Evolutionary conservation across 805 yeast genomes (phyloP), one percentile per base, ranked within the genome.

Genomic region (Nakazawaea laoshanensis): DNA sequence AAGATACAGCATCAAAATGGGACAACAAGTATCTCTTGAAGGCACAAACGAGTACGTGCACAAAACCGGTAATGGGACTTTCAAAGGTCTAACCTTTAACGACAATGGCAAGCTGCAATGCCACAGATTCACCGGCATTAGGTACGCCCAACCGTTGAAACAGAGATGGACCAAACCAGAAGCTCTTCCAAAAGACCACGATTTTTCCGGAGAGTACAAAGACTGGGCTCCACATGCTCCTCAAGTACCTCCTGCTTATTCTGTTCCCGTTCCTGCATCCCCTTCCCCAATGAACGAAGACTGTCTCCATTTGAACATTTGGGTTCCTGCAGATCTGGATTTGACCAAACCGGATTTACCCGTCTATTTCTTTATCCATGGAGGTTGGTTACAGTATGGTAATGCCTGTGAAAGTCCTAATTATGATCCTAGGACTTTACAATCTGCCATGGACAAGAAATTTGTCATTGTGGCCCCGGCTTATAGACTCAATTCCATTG

Each of bases 331-430:
- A 2, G 11, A 24, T 2, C 24, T 28, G 12, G 26, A 33, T 14
- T 8, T 24, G 5, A 22, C 14, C 5, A 19, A 24, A 15, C 22
- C 9, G 16, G 24, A 33, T 8, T 30, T 64, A 63, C 67, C 68
- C 2, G 66, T 63, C 16, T 35, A 51, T 23, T 40, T 58, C 29
- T 61, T 53, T 43, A 46, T 63, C 27, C 70, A 65, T 43, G 70
- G 70, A 18, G 70, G 70, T 5, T 63, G 60, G 53, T 41, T 64
- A 23, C 68, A 61, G 38, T 53, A 52, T 24, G 62, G 53, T 4
- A 33, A 42, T 3, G 58, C 60, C 4, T 44, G 45, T 29, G 35
- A 35, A 12, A 16, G 16, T 5, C 13, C 34, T 8, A 21, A n/a
- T 10, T 35, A 27, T 14, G 39, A 36, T n/a, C 47, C 45, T 20